Evolutionary conservation across 2,329 filamentous ascomycete species (phyloP).

Genomic region (Teratosphaeria destructans): DNA sequence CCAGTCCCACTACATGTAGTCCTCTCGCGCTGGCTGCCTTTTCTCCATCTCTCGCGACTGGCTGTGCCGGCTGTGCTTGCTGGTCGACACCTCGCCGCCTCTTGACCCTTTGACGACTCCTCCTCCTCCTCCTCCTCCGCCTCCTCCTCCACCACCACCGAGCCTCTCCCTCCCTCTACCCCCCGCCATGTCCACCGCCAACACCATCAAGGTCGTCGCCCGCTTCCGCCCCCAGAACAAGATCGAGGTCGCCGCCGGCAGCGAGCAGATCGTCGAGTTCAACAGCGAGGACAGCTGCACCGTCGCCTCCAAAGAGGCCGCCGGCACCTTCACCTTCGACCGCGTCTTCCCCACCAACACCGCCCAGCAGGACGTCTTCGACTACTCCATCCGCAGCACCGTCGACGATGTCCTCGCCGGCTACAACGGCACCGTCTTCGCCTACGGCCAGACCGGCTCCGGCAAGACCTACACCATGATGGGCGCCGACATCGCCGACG

Average conservation of each 20-base stretch:
- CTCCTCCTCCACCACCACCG: too few species aligned
- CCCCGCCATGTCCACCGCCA: constrained; percentile 10
- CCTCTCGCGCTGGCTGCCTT: neutral
- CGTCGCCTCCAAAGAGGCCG: constrained; percentile 74
- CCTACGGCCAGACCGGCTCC: constrained; percentile 94
- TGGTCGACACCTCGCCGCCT: neutral
- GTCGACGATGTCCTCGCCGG: constrained; percentile 98
- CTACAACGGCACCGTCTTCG: constrained; percentile 98
- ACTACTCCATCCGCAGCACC: constrained; percentile 91
- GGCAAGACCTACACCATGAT: constrained; percentile 99
- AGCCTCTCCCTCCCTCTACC: neutral
- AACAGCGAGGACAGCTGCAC: constrained; percentile 79
- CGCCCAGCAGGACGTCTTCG: constrained; percentile 86
- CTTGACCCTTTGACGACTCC: too few species aligned
- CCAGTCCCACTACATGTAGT: too few species aligned
- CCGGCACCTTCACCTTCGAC: constrained; percentile 86
- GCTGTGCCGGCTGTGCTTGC: neutral
- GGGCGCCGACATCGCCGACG: constrained; percentile 88
- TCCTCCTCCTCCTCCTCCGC: too few species aligned
- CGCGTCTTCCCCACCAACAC: constrained; percentile 93
- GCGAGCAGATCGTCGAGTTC: constrained; percentile 84
- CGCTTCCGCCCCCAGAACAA: constrained; percentile 97
- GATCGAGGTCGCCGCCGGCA: constrained; percentile 79
- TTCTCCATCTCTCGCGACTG: neutral
- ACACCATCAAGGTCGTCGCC: constrained; percentile 64